Evolutionary conservation across 2,329 filamentous ascomycete species (phyloP), one percentile per base, ranked within the genome.

Genomic region (Endocalyx cinctus): DNA sequence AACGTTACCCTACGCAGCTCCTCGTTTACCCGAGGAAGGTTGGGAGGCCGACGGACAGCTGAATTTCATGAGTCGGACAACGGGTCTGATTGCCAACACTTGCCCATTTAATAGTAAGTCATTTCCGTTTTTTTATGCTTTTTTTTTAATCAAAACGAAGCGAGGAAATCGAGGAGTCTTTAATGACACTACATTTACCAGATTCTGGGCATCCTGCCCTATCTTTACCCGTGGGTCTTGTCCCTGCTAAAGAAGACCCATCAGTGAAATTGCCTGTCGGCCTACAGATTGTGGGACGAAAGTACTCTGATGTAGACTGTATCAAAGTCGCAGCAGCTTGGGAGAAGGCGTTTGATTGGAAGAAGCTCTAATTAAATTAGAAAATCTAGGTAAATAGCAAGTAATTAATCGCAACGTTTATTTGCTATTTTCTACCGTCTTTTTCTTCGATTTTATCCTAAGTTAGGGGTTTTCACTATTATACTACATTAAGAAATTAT

Each of bases 91-190:
- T 10, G 39, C 48, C 5, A 51, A 52, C 28, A 52, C 49, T 4
- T 42, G 44, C 14, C 40, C 45, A 2, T 46, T 51, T 17, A 41
- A 52, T 27, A 43, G 46, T 47, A 29, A 42, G 47, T 39, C n/a
- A n/a, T n/a, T n/a, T n/a, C n/a, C n/a, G n/a, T n/a, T n/a, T n/a
- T n/a, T n/a, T n/a, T n/a, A n/a, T n/a, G n/a, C n/a, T n/a, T n/a
- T n/a, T n/a, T n/a, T n/a, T n/a, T n/a, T n/a, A n/a, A n/a, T n/a
- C n/a, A n/a, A n/a, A n/a, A n/a, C n/a, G n/a, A n/a, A n/a, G n/a
- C n/a, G n/a, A n/a, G n/a, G n/a, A n/a, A n/a, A n/a, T n/a, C n/a
- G n/a, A n/a, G n/a, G 20, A n/a, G 20, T 23, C n/a, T 23, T 23
- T 8, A 8, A 23, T n/a, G n/a, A 23, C 20, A 23, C 20, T 8